These are phyloP conservation scores for Terana coerulea DNA, from an alignment of 768 basidiomycete species.

Conservation along the genomic window DNA sequence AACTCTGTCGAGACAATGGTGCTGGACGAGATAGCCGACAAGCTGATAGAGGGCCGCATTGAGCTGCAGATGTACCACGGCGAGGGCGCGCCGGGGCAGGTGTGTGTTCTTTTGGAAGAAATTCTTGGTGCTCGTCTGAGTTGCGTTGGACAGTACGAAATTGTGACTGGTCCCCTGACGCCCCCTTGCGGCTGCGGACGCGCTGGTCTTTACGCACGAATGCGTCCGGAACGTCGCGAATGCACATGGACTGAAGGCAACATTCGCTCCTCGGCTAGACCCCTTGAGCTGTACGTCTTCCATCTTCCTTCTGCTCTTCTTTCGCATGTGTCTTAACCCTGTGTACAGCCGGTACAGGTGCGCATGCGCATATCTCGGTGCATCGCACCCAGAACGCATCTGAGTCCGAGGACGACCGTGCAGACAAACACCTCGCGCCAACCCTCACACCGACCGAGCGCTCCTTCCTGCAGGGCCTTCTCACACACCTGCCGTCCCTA, in stretches of 20 bases:
- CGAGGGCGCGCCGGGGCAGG: slow-evolving; percentile 73
- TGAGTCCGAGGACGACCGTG: neutral
- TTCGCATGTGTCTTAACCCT: too few relatives aligned
- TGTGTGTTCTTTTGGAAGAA: too few relatives aligned
- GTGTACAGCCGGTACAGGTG: slow-evolving; percentile 46
- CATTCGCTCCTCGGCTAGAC: slow-evolving; percentile 57
- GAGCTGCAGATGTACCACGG: slow-evolving; percentile 68
- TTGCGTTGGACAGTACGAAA: too few relatives aligned
- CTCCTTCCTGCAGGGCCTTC: slow-evolving; percentile 59
- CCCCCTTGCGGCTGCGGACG: slow-evolving; percentile 58
- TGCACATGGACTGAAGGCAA: slow-evolving; percentile 62
- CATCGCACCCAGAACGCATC: slow-evolving; percentile 29
- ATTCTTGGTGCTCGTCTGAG: too few relatives aligned
- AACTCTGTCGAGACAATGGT: slow-evolving; percentile 45
- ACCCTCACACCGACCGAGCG: slow-evolving; percentile 43
- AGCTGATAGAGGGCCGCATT: slow-evolving; percentile 44
- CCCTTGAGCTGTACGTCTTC: slow-evolving; percentile 32
- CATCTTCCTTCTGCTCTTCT: neutral
- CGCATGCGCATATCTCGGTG: slow-evolving; percentile 67
- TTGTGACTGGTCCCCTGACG: slow-evolving; percentile 54
- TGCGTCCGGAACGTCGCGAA: slow-evolving; percentile 60
- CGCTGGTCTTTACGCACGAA: slow-evolving; percentile 63
- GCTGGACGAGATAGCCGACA: slow-evolving; percentile 56
- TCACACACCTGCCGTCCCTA: slow-evolving; percentile 54
- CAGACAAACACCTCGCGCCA: slow-evolving; percentile 18